phyloP scores from a whole-genome alignment of 1,284 basidiomycete species.

The Agaricales sp. region DNA sequence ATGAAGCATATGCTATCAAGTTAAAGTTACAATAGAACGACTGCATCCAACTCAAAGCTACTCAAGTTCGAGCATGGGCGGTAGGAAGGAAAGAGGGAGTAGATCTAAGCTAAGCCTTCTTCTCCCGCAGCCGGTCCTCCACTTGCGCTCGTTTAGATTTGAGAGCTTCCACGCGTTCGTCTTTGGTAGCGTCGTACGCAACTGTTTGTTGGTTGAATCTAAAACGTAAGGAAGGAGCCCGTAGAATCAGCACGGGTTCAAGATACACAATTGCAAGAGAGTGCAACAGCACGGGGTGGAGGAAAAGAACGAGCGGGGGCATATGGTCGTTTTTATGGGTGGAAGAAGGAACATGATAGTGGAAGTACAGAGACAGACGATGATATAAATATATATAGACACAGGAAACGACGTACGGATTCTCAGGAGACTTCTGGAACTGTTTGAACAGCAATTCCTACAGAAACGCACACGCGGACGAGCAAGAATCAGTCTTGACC shows the following conservation, averaged over 20 bases:
- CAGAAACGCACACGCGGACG: constrained; percentile 10
- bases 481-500: constrained; percentile 11
- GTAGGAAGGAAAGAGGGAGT: too few species aligned
- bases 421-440: constrained; percentile 85
- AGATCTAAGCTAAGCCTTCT: not conserved
- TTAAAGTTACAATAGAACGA: too few species aligned
- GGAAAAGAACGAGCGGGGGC: too few species aligned
- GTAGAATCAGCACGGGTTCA: constrained; percentile 3
- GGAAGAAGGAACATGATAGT: not conserved
- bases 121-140: constrained; percentile 37
- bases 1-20: too few species aligned
- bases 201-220: constrained; percentile 80
- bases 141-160: constrained; percentile 43
- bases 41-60: too few species aligned
- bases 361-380: not conserved
- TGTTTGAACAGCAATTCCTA: constrained; percentile 71
- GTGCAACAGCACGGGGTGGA: too few species aligned
- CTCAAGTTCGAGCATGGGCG: too few species aligned
- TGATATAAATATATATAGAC: not conserved
- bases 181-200: constrained; percentile 75
- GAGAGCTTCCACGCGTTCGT: constrained; percentile 67
- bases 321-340: too few species aligned
- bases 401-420: constrained; percentile 49
- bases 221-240: constrained; percentile 5
- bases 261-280: constrained; percentile 8